Conservation (phyloP, 495 filamentous ascomycete genomes). For the Sabuloglossum arenarium region DNA sequence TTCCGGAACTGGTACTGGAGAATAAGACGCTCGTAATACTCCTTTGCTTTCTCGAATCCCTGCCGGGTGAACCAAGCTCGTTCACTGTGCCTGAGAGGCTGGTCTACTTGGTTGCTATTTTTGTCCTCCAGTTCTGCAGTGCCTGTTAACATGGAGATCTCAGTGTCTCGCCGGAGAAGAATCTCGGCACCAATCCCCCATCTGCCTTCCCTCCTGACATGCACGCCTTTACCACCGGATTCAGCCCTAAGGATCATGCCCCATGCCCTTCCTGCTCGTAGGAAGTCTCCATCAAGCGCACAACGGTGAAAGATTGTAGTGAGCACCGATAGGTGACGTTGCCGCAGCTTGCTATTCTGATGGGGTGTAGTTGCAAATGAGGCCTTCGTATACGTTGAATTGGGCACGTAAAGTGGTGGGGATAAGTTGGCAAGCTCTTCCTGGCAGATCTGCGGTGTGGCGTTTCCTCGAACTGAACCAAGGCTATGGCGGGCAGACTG, state of each 20-base stretch:
- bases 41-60: conserved; percentile 29
- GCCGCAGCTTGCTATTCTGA: conserved; percentile 12
- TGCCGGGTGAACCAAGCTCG: not conserved
- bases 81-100: not conserved
- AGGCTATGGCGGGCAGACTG: not conserved
- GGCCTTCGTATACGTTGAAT: not conserved
- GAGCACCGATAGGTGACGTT: conserved; percentile 38
- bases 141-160: conserved; percentile 5
- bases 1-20: conserved; percentile 40
- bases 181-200: conserved; percentile 58
- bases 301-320: conserved; percentile 40
- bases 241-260: conserved; percentile 38
- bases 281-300: conserved; percentile 36
- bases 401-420: conserved; percentile 1
- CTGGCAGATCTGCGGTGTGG: not conserved
- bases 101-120: not conserved
- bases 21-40: conserved; percentile 47
- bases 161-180: conserved; percentile 28
- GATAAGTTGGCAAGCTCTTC: conserved; percentile 2
- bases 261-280: conserved; percentile 43
- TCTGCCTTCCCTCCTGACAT: conserved; percentile 30
- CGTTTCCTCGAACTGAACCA: not conserved
- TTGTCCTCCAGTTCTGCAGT: not conserved
- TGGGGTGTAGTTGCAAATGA: not conserved
- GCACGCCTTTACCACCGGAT: conserved; percentile 26